A percentile compares a stretch with the other conserved stretches of the same genome.
Evolutionary conservation across 768 basidiomycete species (phyloP).

Genomic region (Mycena alexandri): DNA sequence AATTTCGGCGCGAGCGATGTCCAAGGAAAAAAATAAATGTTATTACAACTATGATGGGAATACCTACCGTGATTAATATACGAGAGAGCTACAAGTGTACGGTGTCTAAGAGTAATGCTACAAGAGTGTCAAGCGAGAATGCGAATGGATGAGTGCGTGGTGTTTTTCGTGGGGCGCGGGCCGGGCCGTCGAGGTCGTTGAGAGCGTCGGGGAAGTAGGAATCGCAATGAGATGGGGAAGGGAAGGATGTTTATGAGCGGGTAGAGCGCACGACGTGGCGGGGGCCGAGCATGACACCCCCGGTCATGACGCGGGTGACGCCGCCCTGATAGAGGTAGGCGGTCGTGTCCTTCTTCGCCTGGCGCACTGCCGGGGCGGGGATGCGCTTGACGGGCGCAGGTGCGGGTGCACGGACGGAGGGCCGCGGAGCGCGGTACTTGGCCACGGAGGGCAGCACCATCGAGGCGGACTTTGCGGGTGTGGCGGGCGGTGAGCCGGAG

Average conservation of each 20-base stretch:
- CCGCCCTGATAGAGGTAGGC: conserved; percentile 28
- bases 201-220: neutral
- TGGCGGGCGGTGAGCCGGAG: conserved; percentile 24
- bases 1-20: too few species aligned
- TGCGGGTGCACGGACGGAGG: neutral
- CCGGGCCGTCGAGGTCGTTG: neutral
- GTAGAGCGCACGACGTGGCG: conserved; percentile 18
- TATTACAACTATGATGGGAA: conserved; percentile 6
- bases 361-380: too few species aligned
- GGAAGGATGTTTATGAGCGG: conserved; percentile 5
- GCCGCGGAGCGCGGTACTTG: conserved; percentile 16
- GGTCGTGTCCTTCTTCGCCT: conserved; percentile 7
- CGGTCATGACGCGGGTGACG: conserved; percentile 37
- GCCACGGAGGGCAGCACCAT: conserved; percentile 12
- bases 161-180: neutral
- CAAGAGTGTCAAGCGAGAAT: neutral
- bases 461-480: conserved; percentile 9
- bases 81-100: conserved; percentile 6
- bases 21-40: neutral
- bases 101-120: conserved; percentile 6
- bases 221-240: neutral
- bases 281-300: conserved; percentile 40
- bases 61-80: conserved; percentile 19
- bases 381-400: neutral
- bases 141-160: conserved; percentile 1